Conservation (phyloP, 2,329 filamentous ascomycete species). For the Aphanocladium album region DNA sequence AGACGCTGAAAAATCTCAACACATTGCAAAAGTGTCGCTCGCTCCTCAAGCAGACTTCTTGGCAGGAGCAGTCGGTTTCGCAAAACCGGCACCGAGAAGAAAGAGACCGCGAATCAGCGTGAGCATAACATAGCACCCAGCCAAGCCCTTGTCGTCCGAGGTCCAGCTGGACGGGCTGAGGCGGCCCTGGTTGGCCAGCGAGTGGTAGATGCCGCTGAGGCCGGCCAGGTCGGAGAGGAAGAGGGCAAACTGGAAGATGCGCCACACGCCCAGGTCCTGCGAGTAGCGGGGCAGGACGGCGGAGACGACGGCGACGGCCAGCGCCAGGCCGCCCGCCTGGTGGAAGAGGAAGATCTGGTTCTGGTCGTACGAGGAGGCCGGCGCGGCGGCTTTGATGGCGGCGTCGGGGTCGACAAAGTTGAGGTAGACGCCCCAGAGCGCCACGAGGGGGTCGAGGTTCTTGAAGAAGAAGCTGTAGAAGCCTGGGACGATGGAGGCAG, state of each 20-base stretch:
- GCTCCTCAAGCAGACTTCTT: slow-evolving; percentile 8
- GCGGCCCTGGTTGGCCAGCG: slow-evolving; percentile 14
- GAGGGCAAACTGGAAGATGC: slow-evolving; percentile 18
- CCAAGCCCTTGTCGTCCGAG: slow-evolving; percentile 15
- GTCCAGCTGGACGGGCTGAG: slow-evolving; percentile 15
- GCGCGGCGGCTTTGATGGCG: slow-evolving; percentile 14
- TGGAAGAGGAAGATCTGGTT: slow-evolving; percentile 19
- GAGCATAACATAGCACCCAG: slow-evolving; percentile 12
- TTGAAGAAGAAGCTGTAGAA: slow-evolving; percentile 20
- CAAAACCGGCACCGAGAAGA: slow-evolving; percentile 16
- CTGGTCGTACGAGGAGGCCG: slow-evolving; percentile 13
- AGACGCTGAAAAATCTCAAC: too few relatives aligned
- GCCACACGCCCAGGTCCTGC: slow-evolving; percentile 18
- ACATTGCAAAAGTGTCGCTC: too few relatives aligned
- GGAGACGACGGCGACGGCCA: slow-evolving; percentile 16
- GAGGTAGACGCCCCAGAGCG: slow-evolving; percentile 20
- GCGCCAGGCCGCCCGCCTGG: slow-evolving; percentile 18
- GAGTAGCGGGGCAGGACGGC: slow-evolving; percentile 19
- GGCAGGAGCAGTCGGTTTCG: neutral
- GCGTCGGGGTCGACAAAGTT: slow-evolving; percentile 15
- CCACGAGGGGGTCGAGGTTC: slow-evolving; percentile 19
- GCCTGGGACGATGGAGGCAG: slow-evolving; percentile 6
- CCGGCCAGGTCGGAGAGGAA: slow-evolving; percentile 19
- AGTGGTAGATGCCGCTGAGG: slow-evolving; percentile 16
- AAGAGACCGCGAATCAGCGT: slow-evolving; percentile 16